Percentiles rank a stretch among this genome's conserved stretches.
Evolutionary conservation across 2,329 filamentous ascomycete species (phyloP).

Genomic region (Blastomyces parvus): DNA sequence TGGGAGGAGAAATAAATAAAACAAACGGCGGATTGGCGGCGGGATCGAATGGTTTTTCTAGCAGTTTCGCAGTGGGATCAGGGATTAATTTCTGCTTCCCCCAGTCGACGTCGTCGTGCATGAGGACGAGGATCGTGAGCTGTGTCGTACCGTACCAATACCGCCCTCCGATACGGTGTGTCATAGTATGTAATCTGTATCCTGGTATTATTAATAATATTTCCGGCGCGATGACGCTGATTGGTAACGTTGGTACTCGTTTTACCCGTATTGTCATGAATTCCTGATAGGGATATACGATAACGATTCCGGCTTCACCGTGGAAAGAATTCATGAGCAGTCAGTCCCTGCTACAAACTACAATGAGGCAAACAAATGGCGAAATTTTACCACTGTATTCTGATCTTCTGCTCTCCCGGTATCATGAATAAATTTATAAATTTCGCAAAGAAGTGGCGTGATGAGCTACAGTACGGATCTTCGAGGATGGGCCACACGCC

Average conservation of each 20-base stretch:
- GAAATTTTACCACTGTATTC: not conserved
- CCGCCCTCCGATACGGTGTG: not conserved
- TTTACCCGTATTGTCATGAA: not conserved
- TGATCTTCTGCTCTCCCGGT: not conserved
- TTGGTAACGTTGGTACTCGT: not conserved
- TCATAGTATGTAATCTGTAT: not conserved
- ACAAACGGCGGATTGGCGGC: not conserved
- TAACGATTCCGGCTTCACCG: too few relatives aligned
- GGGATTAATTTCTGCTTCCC: slow-evolving; percentile 1
- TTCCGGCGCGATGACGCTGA: not conserved
- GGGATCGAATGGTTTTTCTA: not conserved
- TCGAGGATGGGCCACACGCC: not conserved
- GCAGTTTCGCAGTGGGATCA: not conserved
- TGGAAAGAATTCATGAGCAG: not conserved
- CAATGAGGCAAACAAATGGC: too few relatives aligned
- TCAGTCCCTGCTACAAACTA: too few relatives aligned
- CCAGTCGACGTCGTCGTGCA: slow-evolving; percentile 6
- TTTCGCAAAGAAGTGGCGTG: not conserved
- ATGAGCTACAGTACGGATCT: not conserved
- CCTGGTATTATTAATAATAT: not conserved
- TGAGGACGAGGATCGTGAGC: not conserved
- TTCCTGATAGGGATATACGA: too few relatives aligned
- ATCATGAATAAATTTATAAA: not conserved
- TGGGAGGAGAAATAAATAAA: slow-evolving; percentile 5
- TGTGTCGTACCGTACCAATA: slow-evolving; percentile 2